A percentile compares a stretch with the other conserved stretches of the same genome.
Evolutionary conservation across 805 yeast species (phyloP).

Genomic region (Torulaspora indica): DNA sequence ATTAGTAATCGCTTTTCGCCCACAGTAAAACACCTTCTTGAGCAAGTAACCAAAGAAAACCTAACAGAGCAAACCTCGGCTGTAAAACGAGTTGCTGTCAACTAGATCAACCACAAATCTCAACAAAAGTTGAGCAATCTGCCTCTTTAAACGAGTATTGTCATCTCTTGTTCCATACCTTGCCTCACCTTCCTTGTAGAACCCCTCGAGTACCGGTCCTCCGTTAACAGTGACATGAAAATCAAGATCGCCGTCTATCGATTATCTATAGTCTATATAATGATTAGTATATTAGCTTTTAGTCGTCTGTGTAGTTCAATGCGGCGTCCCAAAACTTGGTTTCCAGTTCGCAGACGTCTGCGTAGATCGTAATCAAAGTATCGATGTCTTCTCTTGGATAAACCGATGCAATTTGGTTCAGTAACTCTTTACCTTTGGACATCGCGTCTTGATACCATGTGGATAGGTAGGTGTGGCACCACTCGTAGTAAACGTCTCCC

Average conservation of each 20-base stretch:
- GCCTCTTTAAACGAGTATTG: not conserved
- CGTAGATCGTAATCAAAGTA: slow-evolving; percentile 53
- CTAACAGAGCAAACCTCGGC: not conserved
- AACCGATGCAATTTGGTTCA: slow-evolving; percentile 43
- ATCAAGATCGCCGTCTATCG: not conserved
- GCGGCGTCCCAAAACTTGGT: slow-evolving; percentile 64
- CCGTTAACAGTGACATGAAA: not conserved
- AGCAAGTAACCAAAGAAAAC: not conserved
- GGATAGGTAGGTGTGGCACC: slow-evolving; percentile 61
- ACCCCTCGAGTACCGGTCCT: slow-evolving; percentile 5
- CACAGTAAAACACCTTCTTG: not conserved
- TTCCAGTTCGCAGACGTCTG: slow-evolving; percentile 56
- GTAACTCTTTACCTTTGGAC: slow-evolving; percentile 43
- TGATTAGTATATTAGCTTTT: too few relatives aligned
- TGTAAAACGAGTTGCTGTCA: too few relatives aligned
- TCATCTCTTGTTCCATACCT: not conserved
- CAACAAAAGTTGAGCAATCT: not conserved
- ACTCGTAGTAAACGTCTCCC: slow-evolving; percentile 35
- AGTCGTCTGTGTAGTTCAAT: slow-evolving; percentile 16
- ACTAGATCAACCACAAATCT: not conserved
- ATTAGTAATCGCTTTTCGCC: slow-evolving; percentile 7
- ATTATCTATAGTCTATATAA: too few relatives aligned
- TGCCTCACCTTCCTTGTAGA: slow-evolving; percentile 1
- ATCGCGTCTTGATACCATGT: slow-evolving; percentile 56
- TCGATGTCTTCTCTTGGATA: slow-evolving; percentile 45